A percentile compares a stretch with the other conserved stretches of the same genome.
Conservation (phyloP, 345 rosid species). For the Ceriops zippeliana region DNA sequence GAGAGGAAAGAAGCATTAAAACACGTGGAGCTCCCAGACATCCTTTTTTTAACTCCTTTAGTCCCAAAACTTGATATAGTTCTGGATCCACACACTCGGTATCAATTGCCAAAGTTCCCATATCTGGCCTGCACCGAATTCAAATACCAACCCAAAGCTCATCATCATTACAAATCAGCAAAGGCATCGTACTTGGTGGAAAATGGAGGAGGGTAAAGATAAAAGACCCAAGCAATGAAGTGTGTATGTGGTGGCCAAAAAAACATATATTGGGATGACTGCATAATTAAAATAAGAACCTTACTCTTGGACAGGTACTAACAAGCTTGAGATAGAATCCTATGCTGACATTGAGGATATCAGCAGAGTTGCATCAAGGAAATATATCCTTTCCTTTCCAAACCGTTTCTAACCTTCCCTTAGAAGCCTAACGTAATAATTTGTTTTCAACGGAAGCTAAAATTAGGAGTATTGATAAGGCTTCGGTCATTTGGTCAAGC, state of each 20-base stretch:
- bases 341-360: no score
- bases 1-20: conserved; percentile 52
- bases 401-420: no score
- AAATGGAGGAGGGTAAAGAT: no score
- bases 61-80: conserved; percentile 54
- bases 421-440: no score
- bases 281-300: no score
- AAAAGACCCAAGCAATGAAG: no score
- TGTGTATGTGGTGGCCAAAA: no score
- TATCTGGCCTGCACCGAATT: conserved; percentile 30
- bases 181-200: not conserved
- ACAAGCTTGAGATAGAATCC: no score
- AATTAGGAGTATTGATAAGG: not conserved
- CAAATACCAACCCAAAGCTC: conserved; percentile 12
- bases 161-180: conserved; percentile 2
- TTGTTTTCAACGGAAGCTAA: no score
- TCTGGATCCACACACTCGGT: conserved; percentile 32
- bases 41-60: conserved; percentile 44
- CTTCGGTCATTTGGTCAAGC: not conserved
- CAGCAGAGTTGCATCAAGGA: not conserved
- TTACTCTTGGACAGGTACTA: no score
- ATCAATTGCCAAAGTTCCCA: conserved; percentile 47
- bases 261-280: no score
- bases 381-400: not conserved
- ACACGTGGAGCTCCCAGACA: conserved; percentile 41